phyloP scores from a whole-genome alignment of 306 rosid genomes.

The Myrica gale region DNA sequence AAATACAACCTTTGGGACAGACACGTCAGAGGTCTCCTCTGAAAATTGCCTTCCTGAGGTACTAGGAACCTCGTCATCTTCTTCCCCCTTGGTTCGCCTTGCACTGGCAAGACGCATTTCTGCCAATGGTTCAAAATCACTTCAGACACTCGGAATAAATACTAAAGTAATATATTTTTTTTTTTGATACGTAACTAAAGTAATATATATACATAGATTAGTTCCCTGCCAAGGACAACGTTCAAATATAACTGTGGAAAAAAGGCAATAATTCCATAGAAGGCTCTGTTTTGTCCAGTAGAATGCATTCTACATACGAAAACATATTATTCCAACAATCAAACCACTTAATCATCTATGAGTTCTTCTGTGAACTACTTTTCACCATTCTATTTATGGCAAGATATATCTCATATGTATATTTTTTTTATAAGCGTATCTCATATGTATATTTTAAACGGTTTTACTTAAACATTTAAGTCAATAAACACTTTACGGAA shows the following conservation, averaged over 20 bases:
- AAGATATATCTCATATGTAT: neutral
- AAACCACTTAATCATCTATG: neutral
- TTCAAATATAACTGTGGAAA: neutral
- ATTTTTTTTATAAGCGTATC: neutral
- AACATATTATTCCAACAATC: too few relatives aligned
- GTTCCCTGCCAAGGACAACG: neutral
- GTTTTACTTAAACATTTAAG: neutral
- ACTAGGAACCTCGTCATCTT: constrained; percentile 93
- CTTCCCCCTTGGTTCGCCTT: constrained; percentile 74
- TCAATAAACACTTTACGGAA: neutral
- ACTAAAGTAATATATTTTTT: too few relatives aligned
- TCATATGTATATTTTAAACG: neutral
- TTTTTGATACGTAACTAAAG: too few relatives aligned
- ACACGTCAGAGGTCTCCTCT: constrained; percentile 52
- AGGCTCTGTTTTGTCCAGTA: neutral
- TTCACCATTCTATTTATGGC: neutral
- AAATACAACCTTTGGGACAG: constrained; percentile 59
- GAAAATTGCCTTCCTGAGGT: constrained; percentile 88
- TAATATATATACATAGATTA: neutral
- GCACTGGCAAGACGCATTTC: constrained; percentile 89
- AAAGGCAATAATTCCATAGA: neutral
- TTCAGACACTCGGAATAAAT: neutral
- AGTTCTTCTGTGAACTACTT: neutral
- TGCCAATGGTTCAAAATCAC: constrained; percentile 35
- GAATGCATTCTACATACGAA: neutral